phyloP scores from a whole-genome alignment of 2,329 filamentous ascomycete species.

The Epicoccum sorghinum region DNA sequence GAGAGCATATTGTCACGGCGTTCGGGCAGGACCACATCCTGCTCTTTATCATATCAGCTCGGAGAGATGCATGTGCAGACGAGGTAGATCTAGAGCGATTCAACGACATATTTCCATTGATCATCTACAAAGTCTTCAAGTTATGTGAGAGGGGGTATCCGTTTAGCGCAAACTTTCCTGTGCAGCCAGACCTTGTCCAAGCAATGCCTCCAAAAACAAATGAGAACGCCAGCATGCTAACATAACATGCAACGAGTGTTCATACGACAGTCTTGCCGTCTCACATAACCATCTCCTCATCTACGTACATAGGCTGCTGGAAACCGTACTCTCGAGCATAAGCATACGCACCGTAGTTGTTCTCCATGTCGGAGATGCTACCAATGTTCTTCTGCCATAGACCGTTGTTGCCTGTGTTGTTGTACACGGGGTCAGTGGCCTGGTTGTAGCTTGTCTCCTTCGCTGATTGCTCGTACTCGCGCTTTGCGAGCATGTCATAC shows the following conservation, averaged over 20 bases:
- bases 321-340: slow-evolving; percentile 59
- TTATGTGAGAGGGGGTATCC: slow-evolving; percentile 7
- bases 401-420: slow-evolving; percentile 44
- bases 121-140: neutral
- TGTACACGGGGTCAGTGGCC: slow-evolving; percentile 74
- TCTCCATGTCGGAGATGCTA: slow-evolving; percentile 62
- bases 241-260: neutral
- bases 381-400: slow-evolving; percentile 55
- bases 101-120: slow-evolving; percentile 5
- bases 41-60: slow-evolving; percentile 16
- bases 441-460: slow-evolving; percentile 54
- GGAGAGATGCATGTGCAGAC: neutral
- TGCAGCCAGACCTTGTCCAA: neutral
- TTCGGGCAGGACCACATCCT: slow-evolving; percentile 12
- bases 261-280: no score
- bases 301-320: slow-evolving; percentile 32
- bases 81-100: neutral
- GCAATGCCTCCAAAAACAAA: neutral
- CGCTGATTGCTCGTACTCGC: slow-evolving; percentile 65
- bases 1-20: slow-evolving; percentile 19
- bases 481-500: slow-evolving; percentile 72
- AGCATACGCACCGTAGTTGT: slow-evolving; percentile 70
- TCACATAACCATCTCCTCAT: slow-evolving; percentile 52
- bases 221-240: slow-evolving; percentile 7
- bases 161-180: slow-evolving; percentile 3